A percentile compares a stretch with the other conserved stretches of the same genome.
phyloP scores from a whole-genome alignment of 2,329 filamentous ascomycete genomes.

The Mycosphaerella sp. region DNA sequence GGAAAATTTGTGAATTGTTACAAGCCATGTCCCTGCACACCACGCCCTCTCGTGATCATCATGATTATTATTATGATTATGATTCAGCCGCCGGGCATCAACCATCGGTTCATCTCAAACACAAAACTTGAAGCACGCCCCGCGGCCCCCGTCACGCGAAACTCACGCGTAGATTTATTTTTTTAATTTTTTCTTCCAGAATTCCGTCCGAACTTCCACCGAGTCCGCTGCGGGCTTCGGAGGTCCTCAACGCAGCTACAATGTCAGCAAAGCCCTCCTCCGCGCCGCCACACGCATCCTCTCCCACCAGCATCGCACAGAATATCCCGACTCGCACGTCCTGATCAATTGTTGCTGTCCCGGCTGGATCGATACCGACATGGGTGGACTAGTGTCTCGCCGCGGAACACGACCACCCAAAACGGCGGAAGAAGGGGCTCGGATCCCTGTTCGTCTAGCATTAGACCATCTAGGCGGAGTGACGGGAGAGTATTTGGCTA shows the following conservation, averaged over 20 bases:
- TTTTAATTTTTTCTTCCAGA: not conserved
- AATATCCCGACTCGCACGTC: constrained; percentile 14
- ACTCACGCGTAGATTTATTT: not conserved
- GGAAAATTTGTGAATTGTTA: not conserved
- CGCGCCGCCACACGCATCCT: constrained; percentile 32
- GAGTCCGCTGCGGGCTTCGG: constrained; percentile 29
- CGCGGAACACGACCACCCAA: constrained; percentile 28
- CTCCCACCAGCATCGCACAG: constrained; percentile 23
- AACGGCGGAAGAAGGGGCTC: constrained; percentile 32
- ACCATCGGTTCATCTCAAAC: too few relatives aligned
- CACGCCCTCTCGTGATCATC: too few relatives aligned
- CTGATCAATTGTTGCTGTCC: constrained; percentile 36
- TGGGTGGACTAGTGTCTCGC: constrained; percentile 30
- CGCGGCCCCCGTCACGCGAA: not conserved
- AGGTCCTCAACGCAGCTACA: constrained; percentile 28
- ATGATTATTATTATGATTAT: too few relatives aligned
- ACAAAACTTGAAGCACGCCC: too few relatives aligned
- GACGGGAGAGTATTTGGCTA: constrained; percentile 35
- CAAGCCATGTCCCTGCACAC: too few relatives aligned
- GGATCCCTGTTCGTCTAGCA: constrained; percentile 34
- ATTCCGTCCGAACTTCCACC: constrained; percentile 19
- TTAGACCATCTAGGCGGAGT: constrained; percentile 32
- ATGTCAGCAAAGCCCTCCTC: constrained; percentile 34
- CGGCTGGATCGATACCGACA: constrained; percentile 36
- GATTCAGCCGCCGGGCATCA: too few relatives aligned